Conservation (phyloP, 345 rosid genomes). For the Eucalyptus pauciflora region DNA sequence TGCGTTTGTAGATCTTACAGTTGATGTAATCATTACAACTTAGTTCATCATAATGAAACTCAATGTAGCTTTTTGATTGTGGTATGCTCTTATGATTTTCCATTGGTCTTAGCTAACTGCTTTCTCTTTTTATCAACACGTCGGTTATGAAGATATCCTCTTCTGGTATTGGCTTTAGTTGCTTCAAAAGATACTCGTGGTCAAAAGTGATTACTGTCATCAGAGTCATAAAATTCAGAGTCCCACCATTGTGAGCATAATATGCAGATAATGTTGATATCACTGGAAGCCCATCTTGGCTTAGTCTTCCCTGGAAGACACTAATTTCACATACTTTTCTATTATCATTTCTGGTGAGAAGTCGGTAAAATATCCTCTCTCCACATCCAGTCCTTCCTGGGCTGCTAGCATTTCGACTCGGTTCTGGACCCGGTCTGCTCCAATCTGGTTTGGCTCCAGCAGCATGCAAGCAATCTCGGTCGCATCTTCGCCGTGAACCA, state of each 20-base stretch:
- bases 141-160: not conserved
- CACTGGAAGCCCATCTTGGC: not conserved
- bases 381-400: slow-evolving; percentile 39
- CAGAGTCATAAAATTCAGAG: not conserved
- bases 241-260: not conserved
- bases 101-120: not conserved
- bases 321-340: slow-evolving; percentile 25
- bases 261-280: not conserved
- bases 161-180: not conserved
- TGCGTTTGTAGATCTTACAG: slow-evolving; percentile 3
- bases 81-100: not conserved
- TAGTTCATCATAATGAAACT: not conserved
- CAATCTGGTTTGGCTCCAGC: slow-evolving; percentile 44
- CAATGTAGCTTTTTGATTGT: not conserved
- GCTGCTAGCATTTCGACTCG: slow-evolving; percentile 42
- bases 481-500: slow-evolving; percentile 37
- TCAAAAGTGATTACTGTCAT: not conserved
- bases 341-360: slow-evolving; percentile 38
- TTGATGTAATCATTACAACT: not conserved
- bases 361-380: slow-evolving; percentile 57
- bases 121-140: not conserved
- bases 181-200: not conserved
- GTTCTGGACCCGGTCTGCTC: slow-evolving; percentile 45
- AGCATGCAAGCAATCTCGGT: slow-evolving; percentile 57
- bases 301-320: slow-evolving; percentile 5